A percentile compares a stretch with the other conserved stretches of the same genome.
These are phyloP conservation scores for Termitomyces sp. DNA, from an alignment of 768 basidiomycete genomes.

Conservation along the genomic window DNA sequence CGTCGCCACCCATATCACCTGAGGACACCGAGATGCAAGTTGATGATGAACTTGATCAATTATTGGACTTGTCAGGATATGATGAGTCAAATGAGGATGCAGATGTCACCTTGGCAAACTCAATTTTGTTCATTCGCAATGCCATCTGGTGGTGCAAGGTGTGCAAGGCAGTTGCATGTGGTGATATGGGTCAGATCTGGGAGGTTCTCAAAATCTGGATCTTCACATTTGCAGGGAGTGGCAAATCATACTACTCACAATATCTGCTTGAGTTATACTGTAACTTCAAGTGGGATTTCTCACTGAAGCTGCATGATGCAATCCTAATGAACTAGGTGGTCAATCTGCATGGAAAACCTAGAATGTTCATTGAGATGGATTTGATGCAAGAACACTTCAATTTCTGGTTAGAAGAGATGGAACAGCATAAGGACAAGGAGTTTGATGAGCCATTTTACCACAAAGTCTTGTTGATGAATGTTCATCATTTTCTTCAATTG, in stretches of 20 bases:
- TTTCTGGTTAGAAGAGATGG: conserved; percentile 24
- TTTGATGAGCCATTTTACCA: conserved; percentile 20
- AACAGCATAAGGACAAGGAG: conserved; percentile 19
- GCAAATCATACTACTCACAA: conserved; percentile 22
- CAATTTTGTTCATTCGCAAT: conserved; percentile 17
- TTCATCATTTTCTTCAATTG: conserved; percentile 15
- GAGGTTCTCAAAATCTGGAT: conserved; percentile 24
- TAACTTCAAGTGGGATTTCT: too few species aligned
- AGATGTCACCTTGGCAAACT: conserved; percentile 19
- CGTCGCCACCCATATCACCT: neutral
- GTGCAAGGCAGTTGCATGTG: conserved; percentile 18
- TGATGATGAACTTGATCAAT: neutral
- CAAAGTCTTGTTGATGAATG: too few species aligned
- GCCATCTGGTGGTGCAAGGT: conserved; percentile 21
- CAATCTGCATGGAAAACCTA: conserved; percentile 19
- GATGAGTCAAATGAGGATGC: too few species aligned
- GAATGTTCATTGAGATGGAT: conserved; percentile 23
- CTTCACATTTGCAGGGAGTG: conserved; percentile 21
- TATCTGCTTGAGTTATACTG: conserved; percentile 24
- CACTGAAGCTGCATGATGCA: conserved; percentile 11
- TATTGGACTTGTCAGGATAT: conserved; percentile 4
- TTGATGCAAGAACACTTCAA: conserved; percentile 25
- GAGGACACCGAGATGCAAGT: neutral
- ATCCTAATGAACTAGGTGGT: conserved; percentile 27
- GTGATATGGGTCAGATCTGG: conserved; percentile 21